Evolutionary conservation across 1,139 yeast genomes (phyloP).

Genomic region (Geotrichum europaeum): DNA sequence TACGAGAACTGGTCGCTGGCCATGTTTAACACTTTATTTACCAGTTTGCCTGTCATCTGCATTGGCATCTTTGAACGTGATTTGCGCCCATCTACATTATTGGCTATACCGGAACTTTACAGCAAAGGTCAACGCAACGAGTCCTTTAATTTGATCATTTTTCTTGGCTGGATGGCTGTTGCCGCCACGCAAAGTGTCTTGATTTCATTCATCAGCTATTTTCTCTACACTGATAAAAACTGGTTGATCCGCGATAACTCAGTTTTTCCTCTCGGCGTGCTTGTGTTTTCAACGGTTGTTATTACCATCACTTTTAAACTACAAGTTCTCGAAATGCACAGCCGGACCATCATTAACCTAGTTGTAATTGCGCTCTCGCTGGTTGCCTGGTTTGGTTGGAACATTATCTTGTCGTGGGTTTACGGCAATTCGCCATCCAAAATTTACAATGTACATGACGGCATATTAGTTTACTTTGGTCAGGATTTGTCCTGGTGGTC

Average conservation of each 20-base stretch:
- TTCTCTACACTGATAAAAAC: too few species aligned
- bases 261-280: slow-evolving; percentile 73
- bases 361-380: slow-evolving; percentile 61
- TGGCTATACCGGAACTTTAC: slow-evolving; percentile 90
- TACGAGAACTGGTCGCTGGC: slow-evolving; percentile 96
- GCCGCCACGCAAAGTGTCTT: slow-evolving; percentile 72
- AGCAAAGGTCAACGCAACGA: slow-evolving; percentile 67
- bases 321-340: slow-evolving; percentile 78
- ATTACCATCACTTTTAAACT: slow-evolving; percentile 70
- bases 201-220: slow-evolving; percentile 59
- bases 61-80: slow-evolving; percentile 96
- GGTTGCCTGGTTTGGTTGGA: slow-evolving; percentile 91
- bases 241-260: too few species aligned
- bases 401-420: slow-evolving; percentile 63
- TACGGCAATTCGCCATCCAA: slow-evolving; percentile 53
- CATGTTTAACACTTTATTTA: slow-evolving; percentile 93
- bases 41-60: slow-evolving; percentile 85
- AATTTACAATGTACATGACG: slow-evolving; percentile 68
- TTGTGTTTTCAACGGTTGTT: slow-evolving; percentile 66
- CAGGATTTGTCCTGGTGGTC: slow-evolving; percentile 84
- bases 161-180: slow-evolving; percentile 70
- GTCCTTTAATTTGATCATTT: slow-evolving; percentile 65
- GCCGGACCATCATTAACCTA: slow-evolving; percentile 65
- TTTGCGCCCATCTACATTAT: slow-evolving; percentile 74
- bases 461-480: slow-evolving; percentile 68